Evolutionary conservation across 352 stramenopile genomes (phyloP).

Genomic region (Phytopythium kandeliae): DNA sequence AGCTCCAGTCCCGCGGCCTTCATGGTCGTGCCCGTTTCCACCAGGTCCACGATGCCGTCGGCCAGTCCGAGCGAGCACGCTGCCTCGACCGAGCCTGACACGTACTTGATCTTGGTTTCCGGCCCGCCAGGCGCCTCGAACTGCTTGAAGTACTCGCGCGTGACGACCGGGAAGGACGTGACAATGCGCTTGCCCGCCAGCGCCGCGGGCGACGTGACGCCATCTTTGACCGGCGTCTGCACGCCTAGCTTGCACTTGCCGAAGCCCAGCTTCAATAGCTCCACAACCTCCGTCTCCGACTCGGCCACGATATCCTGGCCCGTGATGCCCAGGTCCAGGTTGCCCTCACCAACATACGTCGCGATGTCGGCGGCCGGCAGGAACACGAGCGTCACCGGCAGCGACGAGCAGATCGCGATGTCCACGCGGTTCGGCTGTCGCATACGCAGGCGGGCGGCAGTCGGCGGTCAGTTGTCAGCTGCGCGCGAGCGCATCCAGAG

Average conservation of each 20-base stretch:
- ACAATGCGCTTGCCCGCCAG: slow-evolving; percentile 96
- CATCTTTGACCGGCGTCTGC: slow-evolving; percentile 89
- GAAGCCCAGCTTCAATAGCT: slow-evolving; percentile 94
- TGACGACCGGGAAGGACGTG: slow-evolving; percentile 95
- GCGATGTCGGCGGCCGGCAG: slow-evolving; percentile 96
- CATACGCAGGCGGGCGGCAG: not conserved
- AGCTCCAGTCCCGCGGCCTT: slow-evolving; percentile 95
- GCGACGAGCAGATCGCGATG: slow-evolving; percentile 90
- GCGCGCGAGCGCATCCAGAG: too few relatives aligned
- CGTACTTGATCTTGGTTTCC: slow-evolving; percentile 92
- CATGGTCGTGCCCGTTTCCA: slow-evolving; percentile 99
- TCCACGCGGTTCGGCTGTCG: slow-evolving; percentile 82
- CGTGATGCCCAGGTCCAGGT: slow-evolving; percentile 98
- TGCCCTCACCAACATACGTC: slow-evolving; percentile 96
- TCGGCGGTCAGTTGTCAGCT: not conserved
- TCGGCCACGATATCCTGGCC: slow-evolving; percentile 94
- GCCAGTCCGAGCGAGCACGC: slow-evolving; percentile 96
- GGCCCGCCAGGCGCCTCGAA: slow-evolving; percentile 65
- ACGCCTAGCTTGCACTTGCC: slow-evolving; percentile 95
- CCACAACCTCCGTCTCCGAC: slow-evolving; percentile 85
- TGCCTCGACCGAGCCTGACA: slow-evolving; percentile 97
- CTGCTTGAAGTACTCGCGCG: slow-evolving; percentile 93
- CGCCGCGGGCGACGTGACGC: slow-evolving; percentile 71
- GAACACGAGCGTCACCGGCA: slow-evolving; percentile 97
- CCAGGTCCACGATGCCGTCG: slow-evolving; percentile 98